Percentiles rank a stretch among this genome's conserved stretches.
Conservation (phyloP, 2,329 filamentous ascomycete genomes). For the Cyphellophora europaea region DNA sequence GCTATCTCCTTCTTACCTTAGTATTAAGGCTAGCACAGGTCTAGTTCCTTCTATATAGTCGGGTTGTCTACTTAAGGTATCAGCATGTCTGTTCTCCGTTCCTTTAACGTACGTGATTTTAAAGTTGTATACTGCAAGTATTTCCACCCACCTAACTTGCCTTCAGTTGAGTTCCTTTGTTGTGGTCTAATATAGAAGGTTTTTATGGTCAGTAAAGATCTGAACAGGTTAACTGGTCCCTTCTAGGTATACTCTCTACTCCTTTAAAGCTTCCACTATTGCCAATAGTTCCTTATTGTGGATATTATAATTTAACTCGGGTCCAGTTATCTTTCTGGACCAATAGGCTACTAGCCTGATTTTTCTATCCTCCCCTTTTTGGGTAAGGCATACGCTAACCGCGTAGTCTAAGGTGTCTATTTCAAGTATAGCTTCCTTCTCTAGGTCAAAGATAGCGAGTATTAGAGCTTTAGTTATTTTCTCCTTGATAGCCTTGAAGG, state of each 20-base stretch:
- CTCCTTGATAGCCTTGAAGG: slow-evolving; percentile 18
- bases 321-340: slow-evolving; percentile 2
- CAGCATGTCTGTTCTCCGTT: too few species aligned
- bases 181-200: slow-evolving; percentile 21
- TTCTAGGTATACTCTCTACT: slow-evolving; percentile 20
- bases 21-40: too few species aligned
- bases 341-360: slow-evolving; percentile 4
- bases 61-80: too few species aligned
- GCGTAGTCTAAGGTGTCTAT: slow-evolving; percentile 15
- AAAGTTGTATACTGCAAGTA: slow-evolving; percentile 19
- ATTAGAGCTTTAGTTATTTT: slow-evolving; percentile 10
- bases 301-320: slow-evolving; percentile 7
- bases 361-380: slow-evolving; percentile 8
- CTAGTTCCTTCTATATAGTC: too few species aligned
- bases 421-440: slow-evolving; percentile 14
- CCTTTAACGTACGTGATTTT: slow-evolving; percentile 16
- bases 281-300: slow-evolving; percentile 8
- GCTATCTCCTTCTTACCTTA: too few species aligned
- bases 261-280: slow-evolving; percentile 16
- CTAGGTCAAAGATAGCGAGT: slow-evolving; percentile 10
- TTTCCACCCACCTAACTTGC: slow-evolving; percentile 20
- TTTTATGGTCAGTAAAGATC: slow-evolving; percentile 18
- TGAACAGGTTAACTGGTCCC: slow-evolving; percentile 3
- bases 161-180: slow-evolving; percentile 18
- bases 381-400: slow-evolving; percentile 10